Evolutionary conservation across 495 filamentous ascomycete species (phyloP), one percentile per base, ranked within the genome.

Genomic region (Usnea hakonensis): DNA sequence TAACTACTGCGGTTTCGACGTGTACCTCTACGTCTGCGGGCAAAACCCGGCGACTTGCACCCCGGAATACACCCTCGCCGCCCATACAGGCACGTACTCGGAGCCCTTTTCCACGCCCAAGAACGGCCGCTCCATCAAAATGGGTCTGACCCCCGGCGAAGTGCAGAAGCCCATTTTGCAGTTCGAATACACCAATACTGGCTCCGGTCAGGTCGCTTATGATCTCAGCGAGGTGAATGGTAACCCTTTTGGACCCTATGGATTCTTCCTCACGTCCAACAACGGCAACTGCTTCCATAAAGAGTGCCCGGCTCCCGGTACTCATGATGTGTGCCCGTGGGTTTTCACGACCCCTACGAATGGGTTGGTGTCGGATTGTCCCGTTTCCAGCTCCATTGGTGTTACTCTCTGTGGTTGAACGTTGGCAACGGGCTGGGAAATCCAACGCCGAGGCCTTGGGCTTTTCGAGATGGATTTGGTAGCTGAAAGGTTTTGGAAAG

Each of bases 191-290:
- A 60, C 58, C 14, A 41, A 60, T 28, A 32, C 21, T 7, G 41
- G 40, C 58, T n/a, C 52, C 30, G 40, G 40, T 5, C 58, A 41
- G 26, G 33, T 60, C 58, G 33, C n/a, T 19, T 62, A 62, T 23
- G 60, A 62, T 55, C 28, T 62, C 50, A 62, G 60, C 48, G 50
- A 55, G 35, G 60, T 62, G 13, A 43, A 62, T 52, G 58, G 58
- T 23, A 60, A 60, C 44, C 58, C 58, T 19, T 60, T 60, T 21
- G 58, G 58, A 7, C 58, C 9, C 16, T 50, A 33, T 36, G 58
- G 58, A 7, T 60, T 48, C 44, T 28, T 21, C 19, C 21, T 60
- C 26, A 60, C 58, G 17, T 50, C 40, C 41, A 60, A 26, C 43
- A 50, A 60, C 33, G 17, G 16, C 16, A 19, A 32, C n/a, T 60